Conservation (phyloP, 371 early-diverging fungal species). For the Coemansia sp. region DNA sequence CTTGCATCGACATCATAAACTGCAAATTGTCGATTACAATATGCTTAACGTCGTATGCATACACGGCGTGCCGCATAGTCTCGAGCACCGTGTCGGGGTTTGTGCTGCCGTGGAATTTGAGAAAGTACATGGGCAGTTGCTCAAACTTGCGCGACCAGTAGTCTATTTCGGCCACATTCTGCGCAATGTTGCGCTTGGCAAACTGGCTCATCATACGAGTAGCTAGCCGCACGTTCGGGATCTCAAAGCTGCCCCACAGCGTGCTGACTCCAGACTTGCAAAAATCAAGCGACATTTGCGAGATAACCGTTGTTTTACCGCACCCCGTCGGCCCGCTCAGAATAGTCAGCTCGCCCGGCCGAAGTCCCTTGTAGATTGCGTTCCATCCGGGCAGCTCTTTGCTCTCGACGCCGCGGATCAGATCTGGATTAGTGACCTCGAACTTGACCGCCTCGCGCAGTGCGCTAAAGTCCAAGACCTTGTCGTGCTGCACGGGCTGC, state of each 20-base stretch:
- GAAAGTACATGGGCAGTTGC: slow-evolving; percentile 73
- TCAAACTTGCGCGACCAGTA: slow-evolving; percentile 63
- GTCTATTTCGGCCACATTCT: slow-evolving; percentile 56
- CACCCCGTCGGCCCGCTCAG: slow-evolving; percentile 74
- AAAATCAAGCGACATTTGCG: slow-evolving; percentile 72
- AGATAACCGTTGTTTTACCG: slow-evolving; percentile 78
- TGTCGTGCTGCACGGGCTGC: slow-evolving; percentile 60
- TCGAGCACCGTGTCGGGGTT: slow-evolving; percentile 63
- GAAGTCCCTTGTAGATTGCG: slow-evolving; percentile 68
- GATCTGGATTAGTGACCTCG: slow-evolving; percentile 69
- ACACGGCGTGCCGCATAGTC: slow-evolving; percentile 72
- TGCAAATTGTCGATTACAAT: slow-evolving; percentile 77
- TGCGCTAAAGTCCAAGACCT: slow-evolving; percentile 64
- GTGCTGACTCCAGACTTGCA: slow-evolving; percentile 74
- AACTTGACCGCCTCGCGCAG: slow-evolving; percentile 65
- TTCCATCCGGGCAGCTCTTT: slow-evolving; percentile 63
- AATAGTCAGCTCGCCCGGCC: slow-evolving; percentile 74
- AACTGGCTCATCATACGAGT: slow-evolving; percentile 74
- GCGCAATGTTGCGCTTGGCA: slow-evolving; percentile 60
- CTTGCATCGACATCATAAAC: slow-evolving; percentile 77
- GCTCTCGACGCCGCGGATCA: slow-evolving; percentile 65
- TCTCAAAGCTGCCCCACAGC: slow-evolving; percentile 82
- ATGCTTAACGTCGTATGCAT: slow-evolving; percentile 72
- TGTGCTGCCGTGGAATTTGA: slow-evolving; percentile 78
- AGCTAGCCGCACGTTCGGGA: slow-evolving; percentile 67